Conservation (phyloP, 176 grass and related monocot genomes). For the barley (Hordeum vulgare) region MorexV3_pseudomolecules_assembly NC_058518.1:183607961-183608460, state of each 20-base stretch:
- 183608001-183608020: not conserved
- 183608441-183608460: conserved; percentile 46
- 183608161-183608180: not conserved
- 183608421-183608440: conserved; percentile 15
- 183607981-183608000: too few species aligned
- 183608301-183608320: not conserved
- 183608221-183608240: not conserved
- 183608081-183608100: not conserved
- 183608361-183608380: not conserved
- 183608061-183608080: not conserved
- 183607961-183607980: too few species aligned
- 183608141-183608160: not conserved
- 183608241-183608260: not conserved
- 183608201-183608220: not conserved
- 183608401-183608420: not conserved
- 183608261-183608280: not conserved
- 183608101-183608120: not conserved
- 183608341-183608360: not conserved
- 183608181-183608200: not conserved
- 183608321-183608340: not conserved
- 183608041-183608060: not conserved
- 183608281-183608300: not conserved
- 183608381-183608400: not conserved
- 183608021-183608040: not conserved
- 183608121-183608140: too few species aligned